Evolutionary conservation across 306 rosid genomes (phyloP).

Genomic region (Cicer chorassanicum): DNA sequence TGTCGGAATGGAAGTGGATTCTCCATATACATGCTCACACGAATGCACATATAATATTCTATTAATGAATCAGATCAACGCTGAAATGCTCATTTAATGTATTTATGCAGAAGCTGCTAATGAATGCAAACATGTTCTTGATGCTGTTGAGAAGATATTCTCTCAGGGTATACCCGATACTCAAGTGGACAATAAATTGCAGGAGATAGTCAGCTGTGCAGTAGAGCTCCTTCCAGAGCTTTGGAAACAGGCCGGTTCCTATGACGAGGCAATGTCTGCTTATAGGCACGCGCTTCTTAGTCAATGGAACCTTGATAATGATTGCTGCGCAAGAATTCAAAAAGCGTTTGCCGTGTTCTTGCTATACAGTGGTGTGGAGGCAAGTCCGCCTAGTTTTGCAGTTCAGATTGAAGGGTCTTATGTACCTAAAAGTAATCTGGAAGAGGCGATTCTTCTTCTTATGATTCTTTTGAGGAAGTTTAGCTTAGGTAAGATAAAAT

Average conservation of each 20-base stretch:
- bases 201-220: conserved; percentile 76
- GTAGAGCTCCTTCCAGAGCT: conserved; percentile 97
- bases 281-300: conserved; percentile 84
- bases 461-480: conserved; percentile 78
- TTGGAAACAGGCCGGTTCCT: conserved; percentile 73
- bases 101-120: conserved; percentile 75
- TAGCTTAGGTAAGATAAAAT: conserved; percentile 66
- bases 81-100: conserved; percentile 46
- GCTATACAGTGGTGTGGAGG: conserved; percentile 84
- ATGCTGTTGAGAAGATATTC: conserved; percentile 84
- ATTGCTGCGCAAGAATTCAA: conserved; percentile 81
- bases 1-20: conserved; percentile 35
- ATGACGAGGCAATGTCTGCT: conserved; percentile 71
- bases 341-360: conserved; percentile 73
- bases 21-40: background rate
- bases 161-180: conserved; percentile 72
- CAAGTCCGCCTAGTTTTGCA: conserved; percentile 78
- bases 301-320: conserved; percentile 91
- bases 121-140: conserved; percentile 78
- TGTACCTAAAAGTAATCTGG: conserved; percentile 84
- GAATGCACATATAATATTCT: background rate
- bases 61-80: background rate
- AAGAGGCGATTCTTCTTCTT: conserved; percentile 92
- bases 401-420: conserved; percentile 80
- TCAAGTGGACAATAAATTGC: conserved; percentile 83